Conservation (phyloP, 1,139 yeast genomes). For the Yamadazyma taylorii region DNA sequence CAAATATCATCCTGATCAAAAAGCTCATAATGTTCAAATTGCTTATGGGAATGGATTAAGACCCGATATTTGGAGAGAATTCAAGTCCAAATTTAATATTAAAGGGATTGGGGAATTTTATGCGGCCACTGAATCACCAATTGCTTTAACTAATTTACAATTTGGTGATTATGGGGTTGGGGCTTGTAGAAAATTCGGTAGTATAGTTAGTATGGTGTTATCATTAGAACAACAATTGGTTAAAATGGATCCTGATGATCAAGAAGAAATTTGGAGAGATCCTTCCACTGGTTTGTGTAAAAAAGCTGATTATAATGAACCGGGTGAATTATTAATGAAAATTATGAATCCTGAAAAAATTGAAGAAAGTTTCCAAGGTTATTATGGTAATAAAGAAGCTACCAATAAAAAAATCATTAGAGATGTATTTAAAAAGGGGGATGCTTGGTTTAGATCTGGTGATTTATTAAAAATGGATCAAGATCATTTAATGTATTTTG, state of each 20-base stretch:
- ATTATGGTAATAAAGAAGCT: conserved; percentile 77
- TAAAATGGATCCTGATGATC: conserved; percentile 81
- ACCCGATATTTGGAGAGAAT: conserved; percentile 85
- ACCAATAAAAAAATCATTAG: conserved; percentile 71
- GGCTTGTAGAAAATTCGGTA: conserved; percentile 84
- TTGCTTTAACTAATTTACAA: conserved; percentile 84
- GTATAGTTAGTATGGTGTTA: conserved; percentile 54
- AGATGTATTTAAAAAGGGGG: conserved; percentile 81
- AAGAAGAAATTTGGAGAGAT: conserved; percentile 68
- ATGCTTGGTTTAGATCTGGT: conserved; percentile 89
- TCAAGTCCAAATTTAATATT: conserved; percentile 76
- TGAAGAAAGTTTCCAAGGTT: conserved; percentile 85
- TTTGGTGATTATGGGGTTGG: conserved; percentile 82
- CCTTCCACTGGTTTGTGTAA: conserved; percentile 61
- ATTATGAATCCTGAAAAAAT: conserved; percentile 63
- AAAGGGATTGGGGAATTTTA: conserved; percentile 85
- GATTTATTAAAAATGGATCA: conserved; percentile 74
- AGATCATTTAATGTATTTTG: conserved; percentile 75
- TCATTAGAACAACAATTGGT: conserved; percentile 62
- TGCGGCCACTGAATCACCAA: conserved; percentile 92
- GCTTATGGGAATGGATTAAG: conserved; percentile 95
- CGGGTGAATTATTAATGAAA: conserved; percentile 86
- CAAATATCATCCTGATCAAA: conserved; percentile 66
- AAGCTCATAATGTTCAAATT: conserved; percentile 58
- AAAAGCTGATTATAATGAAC: conserved; percentile 49